Conservation (phyloP, 768 basidiomycete species). For the Leccinum disarticulatum region DNA sequence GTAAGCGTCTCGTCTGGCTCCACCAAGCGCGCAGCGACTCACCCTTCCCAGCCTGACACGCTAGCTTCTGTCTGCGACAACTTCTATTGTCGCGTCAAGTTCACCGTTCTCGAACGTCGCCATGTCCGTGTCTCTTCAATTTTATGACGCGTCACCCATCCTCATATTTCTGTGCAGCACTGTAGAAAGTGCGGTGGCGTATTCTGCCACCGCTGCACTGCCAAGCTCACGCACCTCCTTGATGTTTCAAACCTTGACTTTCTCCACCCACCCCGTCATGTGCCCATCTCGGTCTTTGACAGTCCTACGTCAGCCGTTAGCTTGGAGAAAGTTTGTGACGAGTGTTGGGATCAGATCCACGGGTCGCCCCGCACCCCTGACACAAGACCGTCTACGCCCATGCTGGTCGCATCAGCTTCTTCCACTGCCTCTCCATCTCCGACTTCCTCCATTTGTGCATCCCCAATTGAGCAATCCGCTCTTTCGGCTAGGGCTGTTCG, state of each 20-base stretch:
- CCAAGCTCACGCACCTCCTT: slow-evolving; percentile 59
- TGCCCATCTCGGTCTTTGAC: slow-evolving; percentile 57
- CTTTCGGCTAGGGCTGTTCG: slow-evolving; percentile 20
- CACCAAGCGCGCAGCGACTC: slow-evolving; percentile 6
- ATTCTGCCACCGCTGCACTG: slow-evolving; percentile 65
- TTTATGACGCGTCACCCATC: slow-evolving; percentile 2
- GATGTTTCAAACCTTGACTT: slow-evolving; percentile 73
- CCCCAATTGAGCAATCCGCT: slow-evolving; percentile 29
- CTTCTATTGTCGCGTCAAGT: slow-evolving; percentile 63
- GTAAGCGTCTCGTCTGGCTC: slow-evolving; percentile 32
- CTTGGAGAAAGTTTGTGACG: slow-evolving; percentile 69
- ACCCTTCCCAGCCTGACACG: slow-evolving; percentile 53
- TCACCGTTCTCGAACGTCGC: slow-evolving; percentile 70
- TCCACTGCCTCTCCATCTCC: slow-evolving; percentile 34
- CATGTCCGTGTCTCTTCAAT: slow-evolving; percentile 51
- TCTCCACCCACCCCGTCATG: slow-evolving; percentile 66
- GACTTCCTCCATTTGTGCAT: slow-evolving; percentile 36
- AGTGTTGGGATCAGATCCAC: slow-evolving; percentile 74
- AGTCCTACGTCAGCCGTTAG: slow-evolving; percentile 60
- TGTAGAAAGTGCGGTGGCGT: slow-evolving; percentile 85
- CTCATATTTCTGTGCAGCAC: slow-evolving; percentile 48
- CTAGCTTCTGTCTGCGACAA: slow-evolving; percentile 67
- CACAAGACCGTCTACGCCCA: slow-evolving; percentile 36
- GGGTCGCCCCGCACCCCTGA: slow-evolving; percentile 49
- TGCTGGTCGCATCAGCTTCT: slow-evolving; percentile 35